phyloP scores from a whole-genome alignment of 345 rosid species.

The Arabis alpina region DNA sequence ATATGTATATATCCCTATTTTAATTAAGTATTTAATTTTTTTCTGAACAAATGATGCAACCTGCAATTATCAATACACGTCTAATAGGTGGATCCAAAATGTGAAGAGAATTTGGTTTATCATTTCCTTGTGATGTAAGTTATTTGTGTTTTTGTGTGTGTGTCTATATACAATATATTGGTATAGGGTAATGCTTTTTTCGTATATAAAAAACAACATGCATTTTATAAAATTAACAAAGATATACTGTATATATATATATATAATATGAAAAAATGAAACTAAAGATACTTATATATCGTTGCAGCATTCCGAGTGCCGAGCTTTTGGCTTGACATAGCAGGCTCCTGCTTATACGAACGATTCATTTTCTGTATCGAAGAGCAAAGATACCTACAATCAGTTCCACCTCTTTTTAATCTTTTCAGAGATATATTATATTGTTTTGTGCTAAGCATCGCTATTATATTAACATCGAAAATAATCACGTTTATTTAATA shows the following conservation, averaged over 20 bases:
- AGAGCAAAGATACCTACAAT: not conserved
- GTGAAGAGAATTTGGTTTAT: not conserved
- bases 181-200: no score
- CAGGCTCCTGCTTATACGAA: no score
- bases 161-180: not conserved
- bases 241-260: not conserved
- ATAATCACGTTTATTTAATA: not conserved
- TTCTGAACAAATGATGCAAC: slow-evolving; percentile 4
- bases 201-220: not conserved
- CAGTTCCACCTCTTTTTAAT: not conserved
- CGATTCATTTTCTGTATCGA: not conserved
- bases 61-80: not conserved
- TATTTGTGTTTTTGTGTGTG: no score
- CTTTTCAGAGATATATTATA: not conserved
- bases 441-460: not conserved
- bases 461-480: no score
- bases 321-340: no score
- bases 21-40: not conserved
- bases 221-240: not conserved
- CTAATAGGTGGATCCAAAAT: slow-evolving; percentile 6
- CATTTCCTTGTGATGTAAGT: not conserved
- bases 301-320: no score
- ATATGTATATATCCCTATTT: not conserved
- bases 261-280: no score
- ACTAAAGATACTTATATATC: no score